Base-by-base conservation (phyloP, 2,329 filamentous ascomycete species). In the Fusarium lateritium region DNA sequence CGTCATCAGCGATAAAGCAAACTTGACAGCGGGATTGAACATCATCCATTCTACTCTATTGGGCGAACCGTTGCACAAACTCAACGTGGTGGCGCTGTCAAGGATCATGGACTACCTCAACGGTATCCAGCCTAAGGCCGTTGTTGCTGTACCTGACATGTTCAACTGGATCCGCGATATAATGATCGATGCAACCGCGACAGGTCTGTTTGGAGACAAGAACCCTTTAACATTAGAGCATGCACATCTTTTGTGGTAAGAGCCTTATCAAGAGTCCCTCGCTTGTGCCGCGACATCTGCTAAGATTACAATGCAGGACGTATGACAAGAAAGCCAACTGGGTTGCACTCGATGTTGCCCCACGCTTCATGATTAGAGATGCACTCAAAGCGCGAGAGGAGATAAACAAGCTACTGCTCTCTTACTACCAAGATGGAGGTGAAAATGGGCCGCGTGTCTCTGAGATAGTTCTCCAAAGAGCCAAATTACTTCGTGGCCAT, bases 161-260 rank as follows among this genome's bases (percentile, higher is more conserved):
- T 84, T 76, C 57, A 22, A 72, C 1, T 84, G 81, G 81, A 43
- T 83, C 4, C 76, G 79, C 9, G 56, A 78, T 3, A 61, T 77
- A 5, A 75, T 83, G 50, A 80, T 80, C 10, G 61, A 77, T 17
- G 80, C 82, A 1, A 81, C 80, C 0, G 75, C 75, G 19, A 67
- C 75, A 19, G 78, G 79, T 2, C 67, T 86, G 33, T 84, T 79
- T 47, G 84, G 84, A 5, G 76, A 79, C 1, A 66, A 81, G 10
- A 85, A 84, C 52, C 82, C 83, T 1, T 38, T 73, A 7, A 61
- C 59, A 0, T 5, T 40, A 2, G 53, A 70, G 3, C 53, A 83
- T 11, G 71, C 76, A 5, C 64, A 84, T 5, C 54, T 81, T 3
- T 76, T 84, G n/a, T 79, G 77, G 80, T 80, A 72, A 13, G 39